These are phyloP conservation scores for Calonectria leucothoes DNA, from an alignment of 2,329 filamentous ascomycete species.

Conservation along the genomic window DNA sequence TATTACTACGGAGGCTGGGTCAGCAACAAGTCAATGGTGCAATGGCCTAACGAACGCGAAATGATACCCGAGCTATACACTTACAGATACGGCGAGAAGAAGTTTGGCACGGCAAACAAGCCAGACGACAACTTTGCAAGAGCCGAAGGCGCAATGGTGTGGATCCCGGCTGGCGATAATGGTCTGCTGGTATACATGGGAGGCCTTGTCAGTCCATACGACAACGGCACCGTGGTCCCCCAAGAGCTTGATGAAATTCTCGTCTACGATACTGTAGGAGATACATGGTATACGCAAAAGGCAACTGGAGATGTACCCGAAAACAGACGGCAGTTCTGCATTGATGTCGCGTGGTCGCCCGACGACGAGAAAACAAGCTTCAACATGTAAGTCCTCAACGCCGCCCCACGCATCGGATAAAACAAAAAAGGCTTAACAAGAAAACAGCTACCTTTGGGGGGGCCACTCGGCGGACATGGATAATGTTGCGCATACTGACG, in stretches of 20 bases:
- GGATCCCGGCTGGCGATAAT: slow-evolving; percentile 65
- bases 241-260: slow-evolving; percentile 61
- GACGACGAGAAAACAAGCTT: slow-evolving; percentile 70
- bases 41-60: not conserved
- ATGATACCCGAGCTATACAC: slow-evolving; percentile 1
- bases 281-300: too few relatives aligned
- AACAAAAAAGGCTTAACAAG: too few relatives aligned
- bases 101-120: not conserved
- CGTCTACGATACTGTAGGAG: slow-evolving; percentile 71
- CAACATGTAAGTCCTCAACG: too few relatives aligned
- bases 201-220: slow-evolving; percentile 57
- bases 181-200: slow-evolving; percentile 71
- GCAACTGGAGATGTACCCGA: slow-evolving; percentile 62
- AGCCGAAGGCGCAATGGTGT: slow-evolving; percentile 69
- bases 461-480: slow-evolving; percentile 57
- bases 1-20: slow-evolving; percentile 72
- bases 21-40: slow-evolving; percentile 58
- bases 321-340: slow-evolving; percentile 67
- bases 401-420: too few relatives aligned
- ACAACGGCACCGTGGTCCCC: too few relatives aligned
- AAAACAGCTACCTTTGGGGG: slow-evolving; percentile 72
- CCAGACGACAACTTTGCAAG: slow-evolving; percentile 38
- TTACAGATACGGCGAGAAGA: not conserved
- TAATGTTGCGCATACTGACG: slow-evolving; percentile 64
- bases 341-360: slow-evolving; percentile 65